These are phyloP conservation scores for Pulveroboletus sp. DNA, from an alignment of 768 basidiomycete species.

Conservation along the genomic window DNA sequence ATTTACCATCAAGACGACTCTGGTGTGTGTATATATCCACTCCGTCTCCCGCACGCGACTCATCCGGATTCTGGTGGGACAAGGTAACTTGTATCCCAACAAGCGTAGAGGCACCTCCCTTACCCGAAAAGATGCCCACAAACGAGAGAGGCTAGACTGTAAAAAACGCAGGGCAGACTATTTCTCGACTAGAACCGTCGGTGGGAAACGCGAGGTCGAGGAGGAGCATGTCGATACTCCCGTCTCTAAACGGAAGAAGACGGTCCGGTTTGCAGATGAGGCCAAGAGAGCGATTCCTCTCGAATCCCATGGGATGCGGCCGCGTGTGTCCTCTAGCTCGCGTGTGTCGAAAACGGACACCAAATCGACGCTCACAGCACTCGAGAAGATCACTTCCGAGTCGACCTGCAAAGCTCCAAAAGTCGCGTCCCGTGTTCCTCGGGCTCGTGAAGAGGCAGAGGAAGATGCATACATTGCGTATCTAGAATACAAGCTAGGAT, in stretches of 20 bases:
- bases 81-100: conserved; percentile 4
- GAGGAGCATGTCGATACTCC: conserved; percentile 44
- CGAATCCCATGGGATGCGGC: background rate
- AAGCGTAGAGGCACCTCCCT: conserved; percentile 12
- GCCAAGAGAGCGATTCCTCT: background rate
- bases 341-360: background rate
- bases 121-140: conserved; percentile 60
- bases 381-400: conserved; percentile 32
- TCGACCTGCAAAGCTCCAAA: conserved; percentile 7
- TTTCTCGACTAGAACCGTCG: conserved; percentile 36
- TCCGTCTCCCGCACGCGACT: background rate
- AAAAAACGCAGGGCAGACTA: conserved; percentile 63
- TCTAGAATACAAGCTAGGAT: conserved; percentile 73
- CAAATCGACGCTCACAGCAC: conserved; percentile 24
- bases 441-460: conserved; percentile 45
- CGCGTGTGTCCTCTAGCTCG: background rate
- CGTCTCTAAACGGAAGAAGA: conserved; percentile 42
- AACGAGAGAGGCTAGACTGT: conserved; percentile 50
- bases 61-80: background rate
- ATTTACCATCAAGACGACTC: conserved; percentile 12
- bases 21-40: conserved; percentile 6
- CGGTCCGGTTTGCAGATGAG: conserved; percentile 17
- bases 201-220: conserved; percentile 39
- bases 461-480: conserved; percentile 87
- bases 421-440: conserved; percentile 14